Evolutionary conservation across 2,329 filamentous ascomycete genomes (phyloP).

Genomic region (Sporothrix phasma): DNA sequence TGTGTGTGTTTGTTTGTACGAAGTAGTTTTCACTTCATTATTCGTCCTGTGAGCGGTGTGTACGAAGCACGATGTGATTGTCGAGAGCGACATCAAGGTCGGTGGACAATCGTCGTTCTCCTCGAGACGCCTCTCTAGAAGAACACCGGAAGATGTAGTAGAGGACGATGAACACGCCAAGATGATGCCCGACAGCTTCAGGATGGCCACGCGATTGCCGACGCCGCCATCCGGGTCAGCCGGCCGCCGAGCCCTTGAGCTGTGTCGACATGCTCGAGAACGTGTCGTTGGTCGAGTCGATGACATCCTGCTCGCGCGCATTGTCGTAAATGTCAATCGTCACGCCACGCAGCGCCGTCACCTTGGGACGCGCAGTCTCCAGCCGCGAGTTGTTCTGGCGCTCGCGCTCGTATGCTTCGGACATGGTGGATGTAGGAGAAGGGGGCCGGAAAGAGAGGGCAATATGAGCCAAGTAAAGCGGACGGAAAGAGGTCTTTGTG

Average conservation of each 20-base stretch:
- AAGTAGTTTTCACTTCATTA: too few species aligned
- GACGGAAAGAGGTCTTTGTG: background rate
- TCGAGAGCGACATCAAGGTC: background rate
- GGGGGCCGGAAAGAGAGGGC: too few species aligned
- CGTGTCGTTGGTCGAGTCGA: constrained; percentile 84
- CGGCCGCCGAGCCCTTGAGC: constrained; percentile 75
- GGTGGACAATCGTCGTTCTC: background rate
- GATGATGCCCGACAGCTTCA: constrained; percentile 81
- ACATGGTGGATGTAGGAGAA: constrained; percentile 39
- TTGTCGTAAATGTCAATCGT: constrained; percentile 98
- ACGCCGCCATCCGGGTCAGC: constrained; percentile 79
- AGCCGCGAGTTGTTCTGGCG: constrained; percentile 92
- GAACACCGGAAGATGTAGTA: constrained; percentile 62
- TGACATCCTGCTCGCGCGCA: constrained; percentile 75
- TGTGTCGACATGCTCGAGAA: constrained; percentile 80
- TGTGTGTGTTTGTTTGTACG: constrained; percentile 2
- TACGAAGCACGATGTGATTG: background rate
- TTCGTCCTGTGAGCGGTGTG: background rate
- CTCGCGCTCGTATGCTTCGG: constrained; percentile 69
- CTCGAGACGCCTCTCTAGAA: constrained; percentile 33
- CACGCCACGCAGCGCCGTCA: constrained; percentile 81
- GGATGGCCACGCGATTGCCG: constrained; percentile 79
- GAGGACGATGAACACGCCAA: constrained; percentile 60
- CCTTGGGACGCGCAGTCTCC: constrained; percentile 84
- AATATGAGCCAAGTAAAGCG: background rate